These are phyloP conservation scores for Aureobasidium sp. DNA, from an alignment of 2,329 filamentous ascomycete genomes.

Conservation along the genomic window DNA sequence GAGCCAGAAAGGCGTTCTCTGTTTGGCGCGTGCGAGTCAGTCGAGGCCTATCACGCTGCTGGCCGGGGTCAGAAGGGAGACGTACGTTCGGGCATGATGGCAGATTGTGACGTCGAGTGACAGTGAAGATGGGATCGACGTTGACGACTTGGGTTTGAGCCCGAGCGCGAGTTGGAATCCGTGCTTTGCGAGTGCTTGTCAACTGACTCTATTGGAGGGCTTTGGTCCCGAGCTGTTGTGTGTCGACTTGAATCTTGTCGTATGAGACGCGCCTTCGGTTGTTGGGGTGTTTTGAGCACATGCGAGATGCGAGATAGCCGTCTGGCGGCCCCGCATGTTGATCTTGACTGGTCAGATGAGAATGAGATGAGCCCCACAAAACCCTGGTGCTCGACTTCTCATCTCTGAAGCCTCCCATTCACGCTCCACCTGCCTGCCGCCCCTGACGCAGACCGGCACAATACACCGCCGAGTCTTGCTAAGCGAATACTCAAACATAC, in stretches of 20 bases:
- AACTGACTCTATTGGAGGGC: neutral
- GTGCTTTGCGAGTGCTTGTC: neutral
- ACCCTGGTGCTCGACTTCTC: neutral
- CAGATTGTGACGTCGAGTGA: neutral
- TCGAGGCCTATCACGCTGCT: neutral
- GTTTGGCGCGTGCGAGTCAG: neutral
- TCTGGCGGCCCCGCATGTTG: neutral
- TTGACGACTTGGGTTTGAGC: neutral
- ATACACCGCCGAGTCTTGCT: neutral
- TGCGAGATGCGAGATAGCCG: neutral
- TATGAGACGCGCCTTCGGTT: neutral
- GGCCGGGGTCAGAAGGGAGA: neutral
- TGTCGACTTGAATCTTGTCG: neutral
- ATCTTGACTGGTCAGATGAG: neutral
- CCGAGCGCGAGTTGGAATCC: neutral
- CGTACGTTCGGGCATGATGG: constrained; percentile 7
- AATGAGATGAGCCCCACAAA: neutral
- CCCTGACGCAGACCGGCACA: neutral
- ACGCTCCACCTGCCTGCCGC: no score
- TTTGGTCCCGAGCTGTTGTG: neutral
- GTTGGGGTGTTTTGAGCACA: neutral
- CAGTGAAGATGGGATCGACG: neutral
- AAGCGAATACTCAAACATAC: neutral
- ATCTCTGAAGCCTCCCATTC: neutral
- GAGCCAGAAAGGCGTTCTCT: constrained; percentile 72